A percentile compares a stretch with the other conserved stretches of the same genome.
Conservation (phyloP, 164 flowering plant genomes). For the Vitis amurensis region DNA sequence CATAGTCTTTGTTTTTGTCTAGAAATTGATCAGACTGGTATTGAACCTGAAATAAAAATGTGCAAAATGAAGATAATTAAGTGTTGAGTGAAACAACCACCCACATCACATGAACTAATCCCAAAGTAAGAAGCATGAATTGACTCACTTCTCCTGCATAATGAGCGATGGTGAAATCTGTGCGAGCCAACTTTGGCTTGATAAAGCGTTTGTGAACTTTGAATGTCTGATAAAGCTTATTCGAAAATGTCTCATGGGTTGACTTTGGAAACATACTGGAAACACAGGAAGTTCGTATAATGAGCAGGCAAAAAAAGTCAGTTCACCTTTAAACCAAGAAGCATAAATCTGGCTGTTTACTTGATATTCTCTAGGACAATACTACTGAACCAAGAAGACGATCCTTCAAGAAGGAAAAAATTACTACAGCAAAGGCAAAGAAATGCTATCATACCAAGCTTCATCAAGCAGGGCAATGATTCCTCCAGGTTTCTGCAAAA, state of each 20-base stretch:
- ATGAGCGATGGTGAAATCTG: constrained; percentile 77
- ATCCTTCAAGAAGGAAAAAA: background rate
- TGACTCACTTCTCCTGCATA: constrained; percentile 89
- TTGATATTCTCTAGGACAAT: background rate
- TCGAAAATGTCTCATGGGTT: constrained; percentile 82
- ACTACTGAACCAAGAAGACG: background rate
- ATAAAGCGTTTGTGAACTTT: constrained; percentile 72
- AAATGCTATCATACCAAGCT: constrained; percentile 60
- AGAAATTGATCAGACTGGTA: constrained; percentile 85
- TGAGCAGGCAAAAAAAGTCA: constrained; percentile 2
- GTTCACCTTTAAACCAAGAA: background rate
- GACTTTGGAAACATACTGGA: constrained; percentile 96
- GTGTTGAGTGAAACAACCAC: constrained; percentile 2
- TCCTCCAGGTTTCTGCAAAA: constrained; percentile 89
- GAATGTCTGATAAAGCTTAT: constrained; percentile 87
- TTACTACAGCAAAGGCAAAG: background rate
- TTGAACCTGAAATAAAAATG: constrained; percentile 56
- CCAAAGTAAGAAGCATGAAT: background rate
- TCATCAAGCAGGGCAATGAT: constrained; percentile 88
- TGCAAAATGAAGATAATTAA: constrained; percentile 16
- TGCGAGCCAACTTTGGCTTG: constrained; percentile 80
- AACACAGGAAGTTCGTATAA: constrained; percentile 10
- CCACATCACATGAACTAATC: constrained; percentile 4
- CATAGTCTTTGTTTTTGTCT: constrained; percentile 94
- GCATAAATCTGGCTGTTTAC: background rate